Evolutionary conservation across 2,329 filamentous ascomycete genomes (phyloP), one percentile per base, ranked within the genome.

Genomic region (Sarocladiaceae sp.): DNA sequence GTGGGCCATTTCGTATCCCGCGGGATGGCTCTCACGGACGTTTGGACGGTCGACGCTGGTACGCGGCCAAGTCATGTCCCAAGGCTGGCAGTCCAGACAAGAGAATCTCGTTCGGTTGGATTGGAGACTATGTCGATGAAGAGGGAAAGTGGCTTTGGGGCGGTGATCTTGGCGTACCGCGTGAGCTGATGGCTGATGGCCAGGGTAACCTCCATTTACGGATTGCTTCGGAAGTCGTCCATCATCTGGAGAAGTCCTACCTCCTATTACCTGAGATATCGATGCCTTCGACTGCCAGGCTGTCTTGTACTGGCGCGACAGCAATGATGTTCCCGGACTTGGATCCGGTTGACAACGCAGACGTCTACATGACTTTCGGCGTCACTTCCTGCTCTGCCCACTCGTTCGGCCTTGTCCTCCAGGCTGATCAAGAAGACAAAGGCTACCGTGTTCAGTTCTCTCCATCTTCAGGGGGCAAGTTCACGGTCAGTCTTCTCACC

Each of bases 71-170:
- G 47, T 65, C 60, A 0, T 61, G 58, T n/a, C 54, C 55, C 7
- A 56, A 53, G 20, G 56, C 49, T 3, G 59, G 55, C 6, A 51
- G 60, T 13, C 44, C 57, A 2, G 50, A 46, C 18, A 58, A 52
- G 46, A 53, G 61, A 9, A 50, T 64, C 18, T 59, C 49, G 48
- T 64, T 64, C 39, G 61, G 61, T 4, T 64, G 61, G 61, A 51
- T 59, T 11, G 60, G 53, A 9, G 61, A 64, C 45, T 57, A 58
- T 44, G 55, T 49, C 3, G 56, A 53, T 12, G 53, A 59, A 24
- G 60, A 64, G 43, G 52, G 53, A 9, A 62, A 62, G 51, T 64
- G 61, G 61, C 53, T 63, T 2, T 64, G 61, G 61, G 61, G 61
- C 33, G 61, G 61, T n/a, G 59, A 63, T 44, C 49, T 63, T 24